A percentile compares a stretch with the other conserved stretches of the same genome.
Evolutionary conservation across 2,329 filamentous ascomycete genomes (phyloP).

Genomic region (Sporothrix schenckii): DNA sequence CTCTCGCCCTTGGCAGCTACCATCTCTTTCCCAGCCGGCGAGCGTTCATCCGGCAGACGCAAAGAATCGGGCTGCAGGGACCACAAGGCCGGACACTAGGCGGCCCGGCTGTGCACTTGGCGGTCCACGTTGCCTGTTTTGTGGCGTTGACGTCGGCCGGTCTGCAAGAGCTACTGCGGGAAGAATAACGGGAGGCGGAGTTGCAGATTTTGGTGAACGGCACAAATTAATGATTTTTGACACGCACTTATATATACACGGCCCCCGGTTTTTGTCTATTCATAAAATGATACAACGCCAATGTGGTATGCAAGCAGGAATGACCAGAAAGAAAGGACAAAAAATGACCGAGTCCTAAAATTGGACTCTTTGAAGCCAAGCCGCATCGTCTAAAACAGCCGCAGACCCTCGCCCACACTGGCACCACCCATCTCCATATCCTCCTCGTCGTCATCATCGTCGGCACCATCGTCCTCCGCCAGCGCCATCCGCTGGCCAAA

Average conservation of each 20-base stretch:
- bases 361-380: not conserved
- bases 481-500: slow-evolving; percentile 71
- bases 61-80: slow-evolving; percentile 33
- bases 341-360: no score
- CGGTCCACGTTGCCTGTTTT: slow-evolving; percentile 48
- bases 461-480: slow-evolving; percentile 59
- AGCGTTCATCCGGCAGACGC: slow-evolving; percentile 45
- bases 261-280: slow-evolving; percentile 27
- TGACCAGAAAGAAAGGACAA: slow-evolving; percentile 32
- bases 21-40: slow-evolving; percentile 54
- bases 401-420: slow-evolving; percentile 57
- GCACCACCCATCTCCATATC: slow-evolving; percentile 49
- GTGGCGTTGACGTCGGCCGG: slow-evolving; percentile 42
- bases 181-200: not conserved
- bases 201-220: no score
- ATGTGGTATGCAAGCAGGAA: slow-evolving; percentile 30
- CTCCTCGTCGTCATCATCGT: slow-evolving; percentile 39
- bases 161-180: slow-evolving; percentile 29
- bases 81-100: slow-evolving; percentile 45
- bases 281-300: slow-evolving; percentile 23
- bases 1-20: slow-evolving; percentile 51
- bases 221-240: not conserved
- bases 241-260: not conserved
- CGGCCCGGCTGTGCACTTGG: slow-evolving; percentile 52
- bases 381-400: slow-evolving; percentile 49